Conservation (phyloP, 1,284 basidiomycete species). For the Pseudozyma hubeiensis region DNA sequence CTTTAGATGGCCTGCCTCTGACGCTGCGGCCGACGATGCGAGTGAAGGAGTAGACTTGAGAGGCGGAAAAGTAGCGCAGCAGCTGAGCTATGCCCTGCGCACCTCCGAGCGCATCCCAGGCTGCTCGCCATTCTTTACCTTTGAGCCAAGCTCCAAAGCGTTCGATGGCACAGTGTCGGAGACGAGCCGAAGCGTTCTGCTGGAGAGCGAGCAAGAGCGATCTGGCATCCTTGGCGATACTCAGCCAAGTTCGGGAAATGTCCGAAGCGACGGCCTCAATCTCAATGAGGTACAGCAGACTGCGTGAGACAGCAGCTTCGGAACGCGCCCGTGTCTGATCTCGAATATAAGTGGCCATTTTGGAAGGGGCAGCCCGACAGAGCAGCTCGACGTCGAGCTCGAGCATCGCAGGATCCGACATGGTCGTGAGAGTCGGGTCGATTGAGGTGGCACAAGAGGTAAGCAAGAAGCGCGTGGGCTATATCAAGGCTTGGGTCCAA, state of each 20-base stretch:
- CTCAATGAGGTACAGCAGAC: background rate
- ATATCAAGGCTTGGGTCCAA: too few species aligned
- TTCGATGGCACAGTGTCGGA: slow-evolving; percentile 4
- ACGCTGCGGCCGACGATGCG: slow-evolving; percentile 1
- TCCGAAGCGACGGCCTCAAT: slow-evolving; percentile 5
- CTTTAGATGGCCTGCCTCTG: background rate
- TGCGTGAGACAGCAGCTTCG: background rate
- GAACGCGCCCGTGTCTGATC: slow-evolving; percentile 2
- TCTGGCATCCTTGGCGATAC: background rate
- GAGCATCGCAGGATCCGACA: too few species aligned
- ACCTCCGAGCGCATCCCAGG: slow-evolving; percentile 6
- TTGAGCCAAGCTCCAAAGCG: background rate
- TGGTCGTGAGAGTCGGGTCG: too few species aligned
- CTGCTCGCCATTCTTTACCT: background rate
- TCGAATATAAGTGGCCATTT: slow-evolving; percentile 1
- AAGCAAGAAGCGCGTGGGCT: too few species aligned
- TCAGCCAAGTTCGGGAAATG: slow-evolving; percentile 4
- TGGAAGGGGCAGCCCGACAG: background rate
- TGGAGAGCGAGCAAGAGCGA: background rate
- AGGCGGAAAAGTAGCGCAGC: background rate
- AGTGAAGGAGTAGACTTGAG: background rate
- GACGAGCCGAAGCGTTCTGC: background rate
- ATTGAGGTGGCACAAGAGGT: too few species aligned
- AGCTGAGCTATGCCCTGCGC: slow-evolving; percentile 8
- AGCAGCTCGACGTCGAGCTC: slow-evolving; percentile 9